phyloP scores from a whole-genome alignment of 2,329 filamentous ascomycete genomes.

The Thielaviopsis euricoi region DNA sequence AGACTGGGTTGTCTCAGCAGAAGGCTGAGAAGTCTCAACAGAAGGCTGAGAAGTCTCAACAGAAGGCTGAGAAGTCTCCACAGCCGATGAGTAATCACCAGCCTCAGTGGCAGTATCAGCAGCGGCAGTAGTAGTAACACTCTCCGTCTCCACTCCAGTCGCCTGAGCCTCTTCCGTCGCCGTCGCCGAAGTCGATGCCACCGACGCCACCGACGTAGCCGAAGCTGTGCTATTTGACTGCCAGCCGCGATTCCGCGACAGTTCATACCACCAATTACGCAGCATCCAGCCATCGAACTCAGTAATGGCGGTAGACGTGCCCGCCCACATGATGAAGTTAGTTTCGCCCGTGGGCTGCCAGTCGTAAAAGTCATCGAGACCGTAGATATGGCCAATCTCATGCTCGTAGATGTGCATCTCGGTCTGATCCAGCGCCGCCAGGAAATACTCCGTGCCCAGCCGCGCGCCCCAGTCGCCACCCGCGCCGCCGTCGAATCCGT shows the following conservation, averaged over 20 bases:
- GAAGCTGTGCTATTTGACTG: conserved; percentile 4
- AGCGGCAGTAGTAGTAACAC: neutral
- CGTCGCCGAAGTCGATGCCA: neutral
- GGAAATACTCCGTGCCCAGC: conserved; percentile 27
- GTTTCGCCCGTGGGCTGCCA: conserved; percentile 26
- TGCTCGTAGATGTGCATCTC: conserved; percentile 30
- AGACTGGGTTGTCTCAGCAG: too few relatives aligned
- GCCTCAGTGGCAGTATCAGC: neutral
- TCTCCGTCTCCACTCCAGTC: neutral
- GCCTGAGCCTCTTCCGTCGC: neutral
- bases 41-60: neutral
- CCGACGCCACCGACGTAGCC: neutral
- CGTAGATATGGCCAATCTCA: conserved; percentile 29
- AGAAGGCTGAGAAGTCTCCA: neutral
- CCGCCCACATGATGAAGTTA: conserved; percentile 30
- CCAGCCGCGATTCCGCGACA: conserved; percentile 19
- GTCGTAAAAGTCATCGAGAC: conserved; percentile 26
- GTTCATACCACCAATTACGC: conserved; percentile 28
- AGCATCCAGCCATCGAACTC: conserved; percentile 34
- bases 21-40: neutral
- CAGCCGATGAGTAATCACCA: neutral
- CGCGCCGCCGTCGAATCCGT: conserved; percentile 26
- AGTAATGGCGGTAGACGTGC: conserved; percentile 24
- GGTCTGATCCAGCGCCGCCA: conserved; percentile 20
- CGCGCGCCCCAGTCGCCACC: conserved; percentile 32